A percentile compares a stretch with the other conserved stretches of the same genome.
Conservation (phyloP, 176 grass and related monocot genomes). For the Avena atlantica region DNA sequence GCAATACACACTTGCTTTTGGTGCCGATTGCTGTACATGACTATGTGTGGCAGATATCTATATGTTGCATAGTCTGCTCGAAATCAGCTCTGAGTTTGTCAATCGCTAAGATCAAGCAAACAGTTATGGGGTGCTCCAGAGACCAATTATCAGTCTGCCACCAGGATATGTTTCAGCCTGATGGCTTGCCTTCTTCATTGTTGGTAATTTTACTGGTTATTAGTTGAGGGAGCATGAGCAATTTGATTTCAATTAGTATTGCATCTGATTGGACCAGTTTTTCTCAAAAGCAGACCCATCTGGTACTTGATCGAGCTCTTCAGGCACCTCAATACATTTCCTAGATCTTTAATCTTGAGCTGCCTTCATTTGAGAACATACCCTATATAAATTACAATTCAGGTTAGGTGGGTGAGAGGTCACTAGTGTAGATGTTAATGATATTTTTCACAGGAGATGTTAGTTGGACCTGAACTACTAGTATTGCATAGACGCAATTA, state of each 20-base stretch:
- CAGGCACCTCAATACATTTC: slow-evolving; percentile 22
- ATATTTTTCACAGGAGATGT: neutral
- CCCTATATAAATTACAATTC: neutral
- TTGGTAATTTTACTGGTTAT: neutral
- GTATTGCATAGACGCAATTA: neutral
- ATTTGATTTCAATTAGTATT: neutral
- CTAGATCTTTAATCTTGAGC: slow-evolving; percentile 13
- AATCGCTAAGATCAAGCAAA: slow-evolving; percentile 4
- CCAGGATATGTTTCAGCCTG: slow-evolving; percentile 5
- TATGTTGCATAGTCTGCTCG: slow-evolving; percentile 24
- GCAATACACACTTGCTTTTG: slow-evolving; percentile 10
- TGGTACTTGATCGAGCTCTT: neutral
- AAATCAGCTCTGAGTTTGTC: slow-evolving; percentile 12
- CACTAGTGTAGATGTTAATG: neutral
- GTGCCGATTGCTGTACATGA: neutral
- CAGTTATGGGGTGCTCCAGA: neutral
- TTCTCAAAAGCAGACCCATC: neutral
- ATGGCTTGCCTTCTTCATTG: neutral
- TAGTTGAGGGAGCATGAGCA: neutral
- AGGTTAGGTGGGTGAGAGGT: neutral
- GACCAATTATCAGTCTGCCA: neutral
- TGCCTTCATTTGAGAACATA: slow-evolving; percentile 10
- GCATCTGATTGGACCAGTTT: neutral
- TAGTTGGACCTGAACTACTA: neutral
- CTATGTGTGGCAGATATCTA: neutral